A percentile compares a stretch with the other conserved stretches of the same genome.
phyloP scores from a whole-genome alignment of 805 yeast genomes.

The Teunomyces kruisii region DNA sequence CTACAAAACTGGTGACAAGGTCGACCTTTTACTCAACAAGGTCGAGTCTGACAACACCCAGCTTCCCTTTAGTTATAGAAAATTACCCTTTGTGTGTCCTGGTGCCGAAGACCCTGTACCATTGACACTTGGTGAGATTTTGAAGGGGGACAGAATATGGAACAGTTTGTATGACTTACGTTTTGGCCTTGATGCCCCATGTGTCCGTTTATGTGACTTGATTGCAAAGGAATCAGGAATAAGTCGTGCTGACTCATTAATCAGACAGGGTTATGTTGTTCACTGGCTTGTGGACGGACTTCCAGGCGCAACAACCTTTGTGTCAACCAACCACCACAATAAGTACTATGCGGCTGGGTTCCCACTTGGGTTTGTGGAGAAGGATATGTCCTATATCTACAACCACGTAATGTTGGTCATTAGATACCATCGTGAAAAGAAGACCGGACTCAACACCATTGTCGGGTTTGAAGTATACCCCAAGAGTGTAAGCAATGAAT shows the following conservation, averaged over 20 bases:
- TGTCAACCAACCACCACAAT: constrained; percentile 52
- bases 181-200: constrained; percentile 65
- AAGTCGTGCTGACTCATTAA: constrained; percentile 56
- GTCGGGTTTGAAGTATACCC: constrained; percentile 93
- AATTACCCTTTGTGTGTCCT: constrained; percentile 79
- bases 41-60: constrained; percentile 77
- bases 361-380: constrained; percentile 71
- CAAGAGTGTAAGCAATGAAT: constrained; percentile 63
- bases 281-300: constrained; percentile 84
- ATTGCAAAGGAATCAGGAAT: constrained; percentile 52
- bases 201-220: constrained; percentile 68
- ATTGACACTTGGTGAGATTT: constrained; percentile 70
- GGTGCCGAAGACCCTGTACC: constrained; percentile 56
- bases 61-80: constrained; percentile 74
- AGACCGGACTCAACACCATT: constrained; percentile 50
- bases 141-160: constrained; percentile 80
- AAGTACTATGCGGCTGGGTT: constrained; percentile 85
- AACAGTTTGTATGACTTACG: constrained; percentile 65
- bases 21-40: constrained; percentile 71
- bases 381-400: constrained; percentile 57
- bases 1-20: constrained; percentile 53
- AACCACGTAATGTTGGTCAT: constrained; percentile 82
- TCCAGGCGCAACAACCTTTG: constrained; percentile 86
- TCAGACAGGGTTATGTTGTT: constrained; percentile 68
- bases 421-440: constrained; percentile 55